Base-by-base conservation (phyloP, 176 grass and related monocot genomes). In the Hyparrhenia diplandra region DNA sequence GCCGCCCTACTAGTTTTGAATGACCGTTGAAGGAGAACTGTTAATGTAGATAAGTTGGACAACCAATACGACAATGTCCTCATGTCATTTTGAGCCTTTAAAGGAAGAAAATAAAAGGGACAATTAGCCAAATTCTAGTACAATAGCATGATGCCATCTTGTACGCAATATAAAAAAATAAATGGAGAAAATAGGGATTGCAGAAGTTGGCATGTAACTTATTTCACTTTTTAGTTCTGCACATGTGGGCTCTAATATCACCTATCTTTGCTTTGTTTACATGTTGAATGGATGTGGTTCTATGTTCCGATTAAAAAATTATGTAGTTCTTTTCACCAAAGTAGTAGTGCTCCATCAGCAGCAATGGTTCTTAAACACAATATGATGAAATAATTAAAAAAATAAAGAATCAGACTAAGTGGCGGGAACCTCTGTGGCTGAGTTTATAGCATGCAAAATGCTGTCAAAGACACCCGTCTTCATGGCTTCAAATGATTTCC, bases 401-500 rank as follows among this genome's bases (percentile, higher is more conserved):
- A n/a, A n/a, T 36, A 10, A 78, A 45, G 69, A 61, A 78, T 67
- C 25, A 91, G 62, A 46, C 25, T 45, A 68, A 81, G 32, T 64
- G 63, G 20, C 2, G 84, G n/a, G n/a, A 82, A 94, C 91, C 91
- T 94, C 88, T 80, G 71, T 86, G 64, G 78, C 79, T 43, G 85
- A 86, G 82, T 84, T 94, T 88, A 94, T 88, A 69, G 88, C 69
- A 72, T 91, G 85, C 60, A 94, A n/a, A 80, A n/a, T 86, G 74
- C 25, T 87, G 55, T 94, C 88, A 54, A 94, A 91, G 80, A 90
- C 58, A 71, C 69, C 24, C 0, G 88, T 94, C n/a, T n/a, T 94
- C 85, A 90, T 89, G 71, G 85, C 82, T 94, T 94, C 91, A 91
- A 94, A 94, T 67, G 91, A 94, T 91, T 85, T 94, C 91, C 91